Base-by-base conservation (phyloP, 257 asterid genomes). In the Misopates orontium region DNA sequence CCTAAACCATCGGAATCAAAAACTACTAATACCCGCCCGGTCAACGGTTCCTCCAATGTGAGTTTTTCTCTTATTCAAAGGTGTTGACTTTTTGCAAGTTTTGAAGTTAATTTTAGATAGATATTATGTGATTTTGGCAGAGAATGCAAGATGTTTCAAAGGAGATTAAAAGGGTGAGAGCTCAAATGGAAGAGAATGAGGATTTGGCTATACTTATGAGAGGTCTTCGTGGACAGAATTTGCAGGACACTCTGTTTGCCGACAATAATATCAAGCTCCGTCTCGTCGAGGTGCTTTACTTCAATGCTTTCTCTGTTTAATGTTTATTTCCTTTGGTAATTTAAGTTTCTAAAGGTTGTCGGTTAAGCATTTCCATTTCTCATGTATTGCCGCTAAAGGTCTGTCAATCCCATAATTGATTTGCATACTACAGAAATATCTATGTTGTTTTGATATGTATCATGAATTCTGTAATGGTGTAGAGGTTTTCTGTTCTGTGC, bases 131-230 rank as follows among this genome's bases (percentile, higher is more conserved):
- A 11, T 40, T 25, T 61, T 71, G 79, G 80, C 87, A 94, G 97
- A 88, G 97, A 81, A 82, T 94, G 77, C 91, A 78, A 76, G 96
- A 85, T 78, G 95, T 94, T 45, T 94, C 99, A 2, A 75, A 83
- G 70, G 97, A 94, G 83, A 94, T 94, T 69, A 94, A 94, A 71
- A 79, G 95, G 68, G 95, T 94, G 73, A 84, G 99, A 79, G 97
- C 96, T 4, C 95, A 94, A 70, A 94, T 94, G 99, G 99, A 94
- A 79, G 97, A 90, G 81, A 85, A 94, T 44, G 99, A 94, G 75
- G 80, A 94, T 69, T 66, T 94, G 77, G 79, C 99, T 49, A 73
- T 78, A 62, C 93, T 94, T 21, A 94, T 94, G 99, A 86, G 79
- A 76, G 99, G 99, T 70, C 97, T 94, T 66, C 81, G 99, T 53